A percentile compares a stretch with the other conserved stretches of the same genome.
phyloP scores from a whole-genome alignment of 441 rosid genomes.

The Pelargonium cotyledonis region DNA sequence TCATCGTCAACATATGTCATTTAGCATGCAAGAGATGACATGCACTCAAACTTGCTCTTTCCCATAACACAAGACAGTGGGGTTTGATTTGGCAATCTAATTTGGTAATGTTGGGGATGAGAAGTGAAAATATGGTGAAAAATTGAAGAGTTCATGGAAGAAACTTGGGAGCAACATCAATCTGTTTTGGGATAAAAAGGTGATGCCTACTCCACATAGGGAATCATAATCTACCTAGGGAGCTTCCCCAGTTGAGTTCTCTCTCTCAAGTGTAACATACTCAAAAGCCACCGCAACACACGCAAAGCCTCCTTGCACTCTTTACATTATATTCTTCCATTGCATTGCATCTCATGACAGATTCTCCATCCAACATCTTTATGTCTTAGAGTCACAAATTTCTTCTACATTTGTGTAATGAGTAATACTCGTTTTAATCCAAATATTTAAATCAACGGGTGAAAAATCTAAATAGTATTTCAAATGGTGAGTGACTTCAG shows the following conservation, averaged over 20 bases:
- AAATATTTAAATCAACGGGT: too few relatives aligned
- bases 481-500: too few relatives aligned
- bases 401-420: neutral
- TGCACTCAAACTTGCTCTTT: too few relatives aligned
- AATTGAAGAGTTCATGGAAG: neutral
- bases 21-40: too few relatives aligned
- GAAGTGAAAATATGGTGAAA: too few relatives aligned
- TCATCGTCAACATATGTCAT: too few relatives aligned
- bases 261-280: slow-evolving; percentile 24
- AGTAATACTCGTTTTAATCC: too few relatives aligned
- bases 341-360: neutral
- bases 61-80: too few relatives aligned
- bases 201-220: slow-evolving; percentile 26
- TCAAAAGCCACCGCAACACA: slow-evolving; percentile 51
- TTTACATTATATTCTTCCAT: slow-evolving; percentile 30
- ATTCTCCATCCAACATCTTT: slow-evolving; percentile 23
- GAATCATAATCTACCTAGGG: slow-evolving; percentile 46
- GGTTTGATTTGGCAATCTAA: too few relatives aligned
- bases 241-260: slow-evolving; percentile 19
- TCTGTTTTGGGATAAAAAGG: slow-evolving; percentile 23
- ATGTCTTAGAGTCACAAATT: neutral
- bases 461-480: too few relatives aligned
- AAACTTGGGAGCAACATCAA: slow-evolving; percentile 22
- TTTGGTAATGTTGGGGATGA: too few relatives aligned
- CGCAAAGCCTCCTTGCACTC: slow-evolving; percentile 77